phyloP scores from a whole-genome alignment of 129 eudicot genomes.

The Escallonia herrerae region DNA sequence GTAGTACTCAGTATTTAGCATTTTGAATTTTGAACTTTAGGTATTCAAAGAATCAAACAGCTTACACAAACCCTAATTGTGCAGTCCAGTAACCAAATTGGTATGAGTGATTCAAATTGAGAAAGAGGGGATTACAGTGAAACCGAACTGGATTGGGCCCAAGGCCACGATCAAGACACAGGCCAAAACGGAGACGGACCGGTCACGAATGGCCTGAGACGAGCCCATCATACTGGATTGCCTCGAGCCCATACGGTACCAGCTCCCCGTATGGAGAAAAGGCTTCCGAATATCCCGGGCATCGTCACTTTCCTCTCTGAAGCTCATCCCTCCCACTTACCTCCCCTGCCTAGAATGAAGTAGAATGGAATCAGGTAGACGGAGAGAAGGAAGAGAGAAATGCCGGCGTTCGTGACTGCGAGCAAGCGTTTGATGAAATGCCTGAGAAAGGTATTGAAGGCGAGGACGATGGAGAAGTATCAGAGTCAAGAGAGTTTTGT shows the following conservation, averaged over 20 bases:
- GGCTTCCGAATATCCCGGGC: constrained; percentile 76
- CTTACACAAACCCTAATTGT: too few species aligned
- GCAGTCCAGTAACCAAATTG: too few species aligned
- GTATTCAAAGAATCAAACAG: too few species aligned
- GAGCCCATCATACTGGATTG: constrained; percentile 86
- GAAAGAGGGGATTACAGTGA: constrained; percentile 49
- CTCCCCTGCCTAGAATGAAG: not conserved
- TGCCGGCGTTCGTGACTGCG: too few species aligned
- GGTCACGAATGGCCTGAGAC: constrained; percentile 72
- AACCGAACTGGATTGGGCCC: constrained; percentile 93
- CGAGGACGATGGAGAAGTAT: too few species aligned
- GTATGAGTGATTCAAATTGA: not conserved
- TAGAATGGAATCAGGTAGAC: too few species aligned
- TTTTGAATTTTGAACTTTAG: too few species aligned
- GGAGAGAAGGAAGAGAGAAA: too few species aligned
- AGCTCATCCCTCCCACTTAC: constrained; percentile 44
- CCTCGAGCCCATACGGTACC: constrained; percentile 90
- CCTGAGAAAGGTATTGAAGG: too few species aligned
- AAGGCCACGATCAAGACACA: constrained; percentile 83
- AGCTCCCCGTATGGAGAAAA: constrained; percentile 87
- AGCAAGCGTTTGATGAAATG: not conserved
- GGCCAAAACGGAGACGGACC: constrained; percentile 84
- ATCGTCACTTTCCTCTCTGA: constrained; percentile 59
- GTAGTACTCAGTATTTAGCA: too few species aligned
- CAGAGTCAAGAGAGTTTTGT: too few species aligned